A percentile compares a stretch with the other conserved stretches of the same genome.
Evolutionary conservation across 2,329 filamentous ascomycete genomes (phyloP).

Genomic region (Ophiocordyceps camponoti-floridani): DNA sequence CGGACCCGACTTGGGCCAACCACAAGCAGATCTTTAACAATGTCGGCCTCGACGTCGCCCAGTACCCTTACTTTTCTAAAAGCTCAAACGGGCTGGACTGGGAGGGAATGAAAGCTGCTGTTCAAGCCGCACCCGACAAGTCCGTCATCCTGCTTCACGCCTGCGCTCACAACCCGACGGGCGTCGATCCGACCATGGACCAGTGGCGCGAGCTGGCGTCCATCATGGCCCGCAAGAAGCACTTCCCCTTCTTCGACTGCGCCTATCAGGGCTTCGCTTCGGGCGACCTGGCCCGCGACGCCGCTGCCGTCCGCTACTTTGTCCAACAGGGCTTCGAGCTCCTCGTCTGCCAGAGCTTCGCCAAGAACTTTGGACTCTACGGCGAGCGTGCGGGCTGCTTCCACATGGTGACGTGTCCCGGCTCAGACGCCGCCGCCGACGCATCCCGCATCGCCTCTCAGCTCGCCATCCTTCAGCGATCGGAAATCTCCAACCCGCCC

Average conservation of each 20-base stretch:
- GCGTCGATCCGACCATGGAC: conserved; percentile 81
- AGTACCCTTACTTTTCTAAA: conserved; percentile 89
- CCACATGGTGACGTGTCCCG: conserved; percentile 71
- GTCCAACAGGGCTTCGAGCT: conserved; percentile 81
- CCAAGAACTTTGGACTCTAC: conserved; percentile 96
- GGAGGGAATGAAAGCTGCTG: conserved; percentile 61
- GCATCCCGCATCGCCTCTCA: conserved; percentile 61
- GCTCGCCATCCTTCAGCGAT: conserved; percentile 84
- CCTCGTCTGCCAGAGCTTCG: conserved; percentile 80
- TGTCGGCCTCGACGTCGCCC: conserved; percentile 57
- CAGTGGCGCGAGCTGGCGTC: conserved; percentile 86
- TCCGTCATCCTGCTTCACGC: conserved; percentile 86
- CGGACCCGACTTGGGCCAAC: conserved; percentile 94
- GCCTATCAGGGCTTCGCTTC: conserved; percentile 98
- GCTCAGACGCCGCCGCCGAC: conserved; percentile 43
- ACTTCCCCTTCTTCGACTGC: conserved; percentile 97
- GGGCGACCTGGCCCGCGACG: conserved; percentile 68
- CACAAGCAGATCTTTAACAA: conserved; percentile 98
- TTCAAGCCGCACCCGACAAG: conserved; percentile 54
- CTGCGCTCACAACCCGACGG: conserved; percentile 95
- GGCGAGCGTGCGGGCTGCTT: conserved; percentile 92
- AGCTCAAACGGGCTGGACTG: conserved; percentile 84
- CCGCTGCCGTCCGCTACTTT: conserved; percentile 88
- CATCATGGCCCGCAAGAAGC: conserved; percentile 57
- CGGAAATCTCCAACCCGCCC: conserved; percentile 93